Evolutionary conservation across 176 grass and related monocot species (phyloP), one percentile per base, ranked within the genome.

Genomic region (Cenchrus fungigraminus): DNA sequence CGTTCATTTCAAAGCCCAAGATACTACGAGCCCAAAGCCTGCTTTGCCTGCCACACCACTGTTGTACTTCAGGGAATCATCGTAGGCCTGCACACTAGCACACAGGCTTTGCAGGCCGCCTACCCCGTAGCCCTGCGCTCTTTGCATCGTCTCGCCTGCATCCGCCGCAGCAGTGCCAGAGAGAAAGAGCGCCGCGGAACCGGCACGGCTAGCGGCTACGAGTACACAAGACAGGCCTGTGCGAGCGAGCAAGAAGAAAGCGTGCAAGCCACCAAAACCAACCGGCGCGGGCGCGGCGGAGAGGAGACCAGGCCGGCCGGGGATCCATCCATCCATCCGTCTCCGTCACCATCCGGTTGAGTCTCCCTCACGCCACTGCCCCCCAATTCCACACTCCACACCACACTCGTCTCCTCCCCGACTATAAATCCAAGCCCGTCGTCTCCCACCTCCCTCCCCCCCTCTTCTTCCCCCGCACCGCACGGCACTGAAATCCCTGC

Each of bases 361-460:
- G 88, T 93, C 88, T 91, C 55, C 60, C 83, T 80, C 82, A 90
- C 91, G 91, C 88, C 82, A 92, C 91, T 80, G 66, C 72, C 59
- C 65, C 55, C 56, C 45, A 9, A 8, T 76, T 58, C 76, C 81
- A 58, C 71, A 63, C 82, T 50, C 60, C 20, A 45, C 51, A 59
- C 31, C 32, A 19, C 70, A 29, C 75, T 58, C 2, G 28, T 56
- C 40, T 32, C 11, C 1, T 14, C 2, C 1, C 29, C 22, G 9
- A 8, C 82, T 85, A 85, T 86, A 89, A 89, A 89, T 89, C 55
- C 0, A 9, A 7, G 5, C 68, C 79, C 79, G 43, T 65, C 83
- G 25, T 76, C 84, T 66, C 70, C 78, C 6, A 59, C 49, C 14
- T 46, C 40, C 22, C 73, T 8, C 52, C 64, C 81, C 42, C 37